Evolutionary conservation across 2,329 filamentous ascomycete genomes (phyloP).

Genomic region (Aureobasidium vineae): DNA sequence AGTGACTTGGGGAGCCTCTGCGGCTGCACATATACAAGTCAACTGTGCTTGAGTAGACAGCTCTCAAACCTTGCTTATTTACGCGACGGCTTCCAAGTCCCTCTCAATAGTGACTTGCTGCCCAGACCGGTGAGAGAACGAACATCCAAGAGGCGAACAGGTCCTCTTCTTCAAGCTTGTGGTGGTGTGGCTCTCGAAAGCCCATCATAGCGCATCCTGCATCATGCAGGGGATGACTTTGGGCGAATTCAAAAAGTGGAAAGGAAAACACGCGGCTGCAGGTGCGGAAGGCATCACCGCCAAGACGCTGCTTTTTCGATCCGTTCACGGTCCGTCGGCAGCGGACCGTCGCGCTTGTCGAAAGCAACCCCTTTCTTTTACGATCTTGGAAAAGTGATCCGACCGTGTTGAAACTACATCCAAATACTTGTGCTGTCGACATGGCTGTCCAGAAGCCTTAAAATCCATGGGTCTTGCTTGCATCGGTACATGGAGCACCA

Average conservation of each 20-base stretch:
- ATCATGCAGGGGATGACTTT: constrained; percentile 25
- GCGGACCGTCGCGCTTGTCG: constrained; percentile 7
- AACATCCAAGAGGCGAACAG: not conserved
- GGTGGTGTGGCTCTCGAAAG: not conserved
- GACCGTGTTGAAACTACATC: not conserved
- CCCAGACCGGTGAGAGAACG: not conserved
- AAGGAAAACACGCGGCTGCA: not conserved
- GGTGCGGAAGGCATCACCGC: not conserved
- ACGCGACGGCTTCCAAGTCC: constrained; percentile 9
- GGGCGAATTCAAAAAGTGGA: not conserved
- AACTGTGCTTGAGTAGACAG: not conserved
- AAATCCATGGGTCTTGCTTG: not conserved
- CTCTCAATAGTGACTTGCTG: not conserved
- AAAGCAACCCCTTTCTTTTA: not conserved
- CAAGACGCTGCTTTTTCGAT: not conserved
- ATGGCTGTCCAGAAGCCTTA: not conserved
- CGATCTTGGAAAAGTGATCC: not conserved
- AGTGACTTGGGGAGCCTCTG: not conserved
- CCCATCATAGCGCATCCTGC: constrained; percentile 10
- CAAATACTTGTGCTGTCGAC: not conserved
- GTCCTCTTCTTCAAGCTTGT: no score
- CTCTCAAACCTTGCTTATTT: constrained; percentile 1
- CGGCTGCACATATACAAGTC: not conserved
- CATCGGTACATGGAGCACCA: not conserved
- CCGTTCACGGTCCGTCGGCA: not conserved